These are phyloP conservation scores for Panicum miliaceum DNA, from an alignment of 176 grass and related monocot genomes.

Conservation along the genomic window DNA sequence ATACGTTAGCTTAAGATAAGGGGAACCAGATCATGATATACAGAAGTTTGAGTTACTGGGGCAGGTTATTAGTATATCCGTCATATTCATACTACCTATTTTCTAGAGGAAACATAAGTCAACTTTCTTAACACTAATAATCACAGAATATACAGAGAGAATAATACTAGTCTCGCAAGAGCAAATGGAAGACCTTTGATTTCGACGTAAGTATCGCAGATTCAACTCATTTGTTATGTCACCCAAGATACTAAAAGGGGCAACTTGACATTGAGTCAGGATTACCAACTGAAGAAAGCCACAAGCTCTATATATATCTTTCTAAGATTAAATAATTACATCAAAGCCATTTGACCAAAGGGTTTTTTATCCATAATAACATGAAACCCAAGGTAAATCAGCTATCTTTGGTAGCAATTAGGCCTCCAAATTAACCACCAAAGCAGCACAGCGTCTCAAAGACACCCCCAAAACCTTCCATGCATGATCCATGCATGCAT, in stretches of 20 bases:
- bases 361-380: conserved; percentile 37
- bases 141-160: neutral
- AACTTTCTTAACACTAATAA: neutral
- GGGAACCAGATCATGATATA: neutral
- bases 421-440: conserved; percentile 31
- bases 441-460: conserved; percentile 30
- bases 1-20: neutral
- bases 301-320: conserved; percentile 26
- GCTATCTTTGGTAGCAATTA: conserved; percentile 24
- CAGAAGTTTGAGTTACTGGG: neutral
- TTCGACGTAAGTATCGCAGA: conserved; percentile 3
- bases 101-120: neutral
- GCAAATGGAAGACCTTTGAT: neutral
- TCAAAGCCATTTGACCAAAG: conserved; percentile 20
- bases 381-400: conserved; percentile 34
- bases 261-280: conserved; percentile 29
- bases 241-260: conserved; percentile 18
- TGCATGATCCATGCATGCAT: conserved; percentile 2
- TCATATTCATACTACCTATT: neutral
- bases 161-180: neutral
- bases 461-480: conserved; percentile 25
- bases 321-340: conserved; percentile 35
- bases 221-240: conserved; percentile 27
- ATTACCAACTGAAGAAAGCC: conserved; percentile 27
- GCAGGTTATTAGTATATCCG: neutral